Evolutionary conservation across 352 stramenopile genomes (phyloP).

Genomic region (Globisporangium cystogenes): DNA sequence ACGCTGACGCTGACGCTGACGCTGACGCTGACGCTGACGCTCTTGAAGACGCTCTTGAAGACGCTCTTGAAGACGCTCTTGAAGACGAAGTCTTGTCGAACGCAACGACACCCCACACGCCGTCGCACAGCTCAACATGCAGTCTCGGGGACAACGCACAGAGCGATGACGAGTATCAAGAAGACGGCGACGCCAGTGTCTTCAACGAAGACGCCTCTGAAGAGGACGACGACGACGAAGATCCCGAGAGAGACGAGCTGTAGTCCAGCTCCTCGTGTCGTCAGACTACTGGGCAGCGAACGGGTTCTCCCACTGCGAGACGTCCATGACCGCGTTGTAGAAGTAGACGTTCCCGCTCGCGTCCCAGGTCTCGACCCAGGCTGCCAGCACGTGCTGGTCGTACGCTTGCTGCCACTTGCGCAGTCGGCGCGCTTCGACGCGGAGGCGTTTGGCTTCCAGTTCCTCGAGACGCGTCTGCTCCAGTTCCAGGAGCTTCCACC

Average conservation of each 20-base stretch:
- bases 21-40: background rate
- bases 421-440: constrained; percentile 24
- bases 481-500: constrained; percentile 29
- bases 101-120: no score
- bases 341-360: constrained; percentile 47
- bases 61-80: no score
- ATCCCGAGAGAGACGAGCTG: background rate
- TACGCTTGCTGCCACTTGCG: constrained; percentile 29
- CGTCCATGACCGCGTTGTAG: constrained; percentile 47
- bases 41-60: background rate
- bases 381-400: constrained; percentile 19
- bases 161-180: background rate
- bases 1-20: background rate
- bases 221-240: background rate
- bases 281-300: constrained; percentile 2
- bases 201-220: background rate
- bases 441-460: constrained; percentile 25
- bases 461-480: constrained; percentile 18
- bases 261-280: background rate
- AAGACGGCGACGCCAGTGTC: background rate
- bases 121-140: background rate
- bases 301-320: constrained; percentile 52
- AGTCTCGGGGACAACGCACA: no score
- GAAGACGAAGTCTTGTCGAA: background rate
- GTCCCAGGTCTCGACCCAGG: constrained; percentile 51